Base-by-base conservation (phyloP, 176 grass and related monocot species). In the Coix lacrymajobi region DNA sequence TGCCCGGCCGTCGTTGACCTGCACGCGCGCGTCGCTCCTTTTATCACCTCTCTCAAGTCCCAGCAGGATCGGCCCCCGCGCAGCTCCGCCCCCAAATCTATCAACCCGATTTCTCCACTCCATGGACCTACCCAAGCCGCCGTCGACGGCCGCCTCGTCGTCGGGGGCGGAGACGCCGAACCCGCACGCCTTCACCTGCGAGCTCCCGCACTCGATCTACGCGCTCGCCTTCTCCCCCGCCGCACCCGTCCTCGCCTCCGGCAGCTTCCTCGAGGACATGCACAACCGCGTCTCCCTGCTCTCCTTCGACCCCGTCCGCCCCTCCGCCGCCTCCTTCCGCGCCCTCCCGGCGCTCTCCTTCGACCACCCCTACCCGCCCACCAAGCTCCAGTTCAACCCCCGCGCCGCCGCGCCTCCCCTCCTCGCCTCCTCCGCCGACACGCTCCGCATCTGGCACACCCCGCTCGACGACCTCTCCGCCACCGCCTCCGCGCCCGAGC, bases 311-410 rank as follows among this genome's bases (percentile, higher is more conserved):
- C 71, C 93, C 78, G 79, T 81, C 41, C 79, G 82, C 81, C 86
- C 82, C 77, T 64, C 92, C 29, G 54, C 92, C 48, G 82, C 83
- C 80, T 71, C 88, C 75, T 98, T 98, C 80, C 92, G 88, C 29
- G 62, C 87, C 43, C 86, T 95, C 45, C 90, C 95, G 5, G 67
- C 90, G 43, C 88, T 95, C 81, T 98, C 90, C 70, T 98, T 98
- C 79, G 92, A 95, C 66, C 92, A 98, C 58, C 88, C 92, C 4
- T 98, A 98, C 76, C 95, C 95, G 8, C 90, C 95, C 39, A 95
- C 95, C 71, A 98, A 98, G 82, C 95, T 98, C 29, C 91, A 95
- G 88, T 98, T 98, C 77, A 87, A 98, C 81, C 95, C 92, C 2
- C 65, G 83, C 28, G 51, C 61, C 62, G 73, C 79, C 15, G 33